Evolutionary conservation across 2,329 filamentous ascomycete genomes (phyloP).

Genomic region (Nemania sp.): DNA sequence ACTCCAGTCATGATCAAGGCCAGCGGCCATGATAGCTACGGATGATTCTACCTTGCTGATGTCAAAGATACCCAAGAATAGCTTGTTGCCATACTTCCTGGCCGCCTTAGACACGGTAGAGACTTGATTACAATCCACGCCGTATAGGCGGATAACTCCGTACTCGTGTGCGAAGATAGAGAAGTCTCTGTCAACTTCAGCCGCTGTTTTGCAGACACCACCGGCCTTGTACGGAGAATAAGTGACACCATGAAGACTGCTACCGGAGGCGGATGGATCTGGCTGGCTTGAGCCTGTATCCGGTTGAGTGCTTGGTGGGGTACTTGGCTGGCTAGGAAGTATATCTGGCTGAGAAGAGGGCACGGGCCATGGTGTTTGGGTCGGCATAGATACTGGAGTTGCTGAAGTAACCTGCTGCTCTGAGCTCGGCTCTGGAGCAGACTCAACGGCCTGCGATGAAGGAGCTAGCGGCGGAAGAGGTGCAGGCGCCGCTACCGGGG

Average conservation of each 20-base stretch:
- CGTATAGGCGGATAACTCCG: slow-evolving; percentile 73
- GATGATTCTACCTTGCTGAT: slow-evolving; percentile 59
- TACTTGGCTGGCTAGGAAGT: slow-evolving; percentile 19
- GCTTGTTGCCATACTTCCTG: slow-evolving; percentile 64
- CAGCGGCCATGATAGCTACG: slow-evolving; percentile 62
- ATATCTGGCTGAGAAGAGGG: slow-evolving; percentile 23
- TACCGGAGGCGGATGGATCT: slow-evolving; percentile 20
- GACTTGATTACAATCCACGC: slow-evolving; percentile 77
- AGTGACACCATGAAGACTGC: slow-evolving; percentile 46
- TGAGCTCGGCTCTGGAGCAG: slow-evolving; percentile 22
- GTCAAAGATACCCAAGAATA: slow-evolving; percentile 77
- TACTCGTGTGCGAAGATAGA: slow-evolving; percentile 56
- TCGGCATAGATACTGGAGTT: slow-evolving; percentile 7
- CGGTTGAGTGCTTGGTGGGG: slow-evolving; percentile 7
- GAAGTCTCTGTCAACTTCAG: slow-evolving; percentile 68
- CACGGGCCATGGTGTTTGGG: slow-evolving; percentile 10
- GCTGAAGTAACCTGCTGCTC: slow-evolving; percentile 18
- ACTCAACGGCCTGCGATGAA: slow-evolving; percentile 10
- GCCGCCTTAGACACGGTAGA: slow-evolving; percentile 64
- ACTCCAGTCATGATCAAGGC: slow-evolving; percentile 66
- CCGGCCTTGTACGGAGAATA: slow-evolving; percentile 55
- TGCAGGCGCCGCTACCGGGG: slow-evolving; percentile 18
- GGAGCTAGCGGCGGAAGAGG: slow-evolving; percentile 9
- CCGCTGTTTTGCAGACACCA: slow-evolving; percentile 66
- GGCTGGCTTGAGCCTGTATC: slow-evolving; percentile 14